A percentile compares a stretch with the other conserved stretches of the same genome.
phyloP scores from a whole-genome alignment of 1,139 yeast genomes.

The Candida buenavistaensis region DNA sequence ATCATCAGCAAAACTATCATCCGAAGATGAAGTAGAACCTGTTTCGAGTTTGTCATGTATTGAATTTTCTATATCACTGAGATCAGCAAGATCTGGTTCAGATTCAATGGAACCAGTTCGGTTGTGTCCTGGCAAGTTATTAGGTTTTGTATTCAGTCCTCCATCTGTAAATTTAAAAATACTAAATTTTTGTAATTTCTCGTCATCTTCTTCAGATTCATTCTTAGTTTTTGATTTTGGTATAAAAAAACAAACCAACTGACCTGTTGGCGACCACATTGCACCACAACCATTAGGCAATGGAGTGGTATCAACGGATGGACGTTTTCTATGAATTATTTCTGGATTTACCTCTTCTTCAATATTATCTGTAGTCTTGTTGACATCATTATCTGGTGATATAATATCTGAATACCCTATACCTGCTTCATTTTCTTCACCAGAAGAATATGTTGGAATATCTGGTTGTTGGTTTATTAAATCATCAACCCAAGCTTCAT shows the following conservation, averaged over 20 bases:
- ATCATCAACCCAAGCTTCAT: slow-evolving; percentile 49
- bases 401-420: no score
- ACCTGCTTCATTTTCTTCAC: slow-evolving; percentile 25
- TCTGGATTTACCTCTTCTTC: no score
- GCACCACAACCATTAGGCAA: slow-evolving; percentile 95
- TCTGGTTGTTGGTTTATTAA: slow-evolving; percentile 40
- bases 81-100: slow-evolving; percentile 15
- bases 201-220: slow-evolving; percentile 22
- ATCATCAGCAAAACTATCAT: slow-evolving; percentile 52
- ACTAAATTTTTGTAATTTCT: slow-evolving; percentile 32
- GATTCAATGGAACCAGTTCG: slow-evolving; percentile 15
- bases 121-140: slow-evolving; percentile 15
- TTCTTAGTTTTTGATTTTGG: slow-evolving; percentile 38
- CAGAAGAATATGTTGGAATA: slow-evolving; percentile 22
- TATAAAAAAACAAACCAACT: slow-evolving; percentile 79
- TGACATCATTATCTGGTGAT: no score
- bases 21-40: slow-evolving; percentile 28
- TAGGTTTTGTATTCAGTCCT: slow-evolving; percentile 29
- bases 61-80: slow-evolving; percentile 13
- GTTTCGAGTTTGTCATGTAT: slow-evolving; percentile 19
- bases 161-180: slow-evolving; percentile 42
- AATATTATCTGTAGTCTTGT: no score
- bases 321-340: slow-evolving; percentile 2
- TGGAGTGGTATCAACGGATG: slow-evolving; percentile 73
- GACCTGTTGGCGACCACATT: slow-evolving; percentile 78